Evolutionary conservation across 2,329 filamentous ascomycete species (phyloP).

Genomic region (Aureobasidium sp.): DNA sequence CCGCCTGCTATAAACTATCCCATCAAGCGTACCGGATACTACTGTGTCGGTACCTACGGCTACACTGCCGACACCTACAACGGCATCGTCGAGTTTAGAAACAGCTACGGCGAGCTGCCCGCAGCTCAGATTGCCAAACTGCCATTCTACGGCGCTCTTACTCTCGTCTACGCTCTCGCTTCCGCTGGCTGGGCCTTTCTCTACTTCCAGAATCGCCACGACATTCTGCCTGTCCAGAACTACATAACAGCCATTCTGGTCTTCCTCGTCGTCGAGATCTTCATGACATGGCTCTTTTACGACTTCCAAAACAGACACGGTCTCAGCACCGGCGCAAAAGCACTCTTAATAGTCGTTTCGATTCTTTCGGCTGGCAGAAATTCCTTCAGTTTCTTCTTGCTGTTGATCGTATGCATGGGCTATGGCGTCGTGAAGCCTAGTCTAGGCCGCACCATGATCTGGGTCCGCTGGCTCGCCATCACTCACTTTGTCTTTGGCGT

Average conservation of each 20-base stretch:
- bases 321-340: conserved; percentile 73
- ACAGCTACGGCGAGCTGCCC: conserved; percentile 91
- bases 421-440: conserved; percentile 96
- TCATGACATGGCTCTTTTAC: conserved; percentile 99
- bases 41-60: conserved; percentile 76
- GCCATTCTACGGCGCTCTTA: conserved; percentile 91
- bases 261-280: conserved; percentile 90
- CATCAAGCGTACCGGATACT: conserved; percentile 88
- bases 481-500: conserved; percentile 93
- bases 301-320: conserved; percentile 92
- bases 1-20: conserved; percentile 70
- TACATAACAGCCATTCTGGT: conserved; percentile 96
- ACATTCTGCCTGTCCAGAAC: conserved; percentile 95
- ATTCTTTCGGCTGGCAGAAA: conserved; percentile 89
- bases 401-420: conserved; percentile 98
- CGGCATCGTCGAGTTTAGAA: conserved; percentile 83
- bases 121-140: conserved; percentile 95
- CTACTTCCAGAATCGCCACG: conserved; percentile 87
- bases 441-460: conserved; percentile 88
- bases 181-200: conserved; percentile 87
- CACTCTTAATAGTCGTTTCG: conserved; percentile 83
- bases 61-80: conserved; percentile 64
- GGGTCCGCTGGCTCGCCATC: conserved; percentile 81
- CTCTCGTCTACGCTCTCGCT: conserved; percentile 86
- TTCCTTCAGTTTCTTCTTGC: conserved; percentile 95